Percentiles rank a stretch among this genome's conserved stretches.
Evolutionary conservation across 148 eudicot genomes (phyloP).

Genomic region (Rhododendron kiyosumense): DNA sequence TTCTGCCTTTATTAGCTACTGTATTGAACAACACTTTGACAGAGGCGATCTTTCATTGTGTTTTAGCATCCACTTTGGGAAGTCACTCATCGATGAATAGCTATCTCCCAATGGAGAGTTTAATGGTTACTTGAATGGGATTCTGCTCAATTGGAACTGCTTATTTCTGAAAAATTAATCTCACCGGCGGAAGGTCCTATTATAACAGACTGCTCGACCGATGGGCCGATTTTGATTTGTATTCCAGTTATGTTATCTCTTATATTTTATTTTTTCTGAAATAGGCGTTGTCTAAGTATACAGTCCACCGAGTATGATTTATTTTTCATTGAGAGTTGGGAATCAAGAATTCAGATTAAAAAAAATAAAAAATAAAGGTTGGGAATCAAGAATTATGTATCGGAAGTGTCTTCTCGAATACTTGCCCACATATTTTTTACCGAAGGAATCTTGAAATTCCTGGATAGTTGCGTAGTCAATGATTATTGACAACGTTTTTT

Average conservation of each 20-base stretch:
- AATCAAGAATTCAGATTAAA: too few relatives aligned
- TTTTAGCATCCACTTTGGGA: not conserved
- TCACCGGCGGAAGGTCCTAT: not conserved
- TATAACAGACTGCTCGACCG: not conserved
- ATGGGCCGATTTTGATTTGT: not conserved
- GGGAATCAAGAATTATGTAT: too few relatives aligned
- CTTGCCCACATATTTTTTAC: not conserved
- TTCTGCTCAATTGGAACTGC: not conserved
- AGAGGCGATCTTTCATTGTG: not conserved
- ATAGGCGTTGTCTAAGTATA: not conserved
- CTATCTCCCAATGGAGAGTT: too few relatives aligned
- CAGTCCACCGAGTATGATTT: not conserved
- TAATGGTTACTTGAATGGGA: not conserved
- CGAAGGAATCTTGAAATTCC: not conserved
- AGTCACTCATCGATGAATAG: not conserved
- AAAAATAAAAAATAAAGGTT: too few relatives aligned
- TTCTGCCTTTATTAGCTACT: not conserved
- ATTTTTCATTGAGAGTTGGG: not conserved
- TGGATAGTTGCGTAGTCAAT: not conserved
- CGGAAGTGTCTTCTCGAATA: not conserved
- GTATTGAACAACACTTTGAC: not conserved
- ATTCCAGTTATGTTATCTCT: too few relatives aligned
- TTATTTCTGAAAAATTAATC: not conserved
- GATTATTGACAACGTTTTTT: not conserved
- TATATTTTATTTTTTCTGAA: not conserved